Conservation (phyloP, 208 protist species). For the Trypanosoma rangeli region DNA sequence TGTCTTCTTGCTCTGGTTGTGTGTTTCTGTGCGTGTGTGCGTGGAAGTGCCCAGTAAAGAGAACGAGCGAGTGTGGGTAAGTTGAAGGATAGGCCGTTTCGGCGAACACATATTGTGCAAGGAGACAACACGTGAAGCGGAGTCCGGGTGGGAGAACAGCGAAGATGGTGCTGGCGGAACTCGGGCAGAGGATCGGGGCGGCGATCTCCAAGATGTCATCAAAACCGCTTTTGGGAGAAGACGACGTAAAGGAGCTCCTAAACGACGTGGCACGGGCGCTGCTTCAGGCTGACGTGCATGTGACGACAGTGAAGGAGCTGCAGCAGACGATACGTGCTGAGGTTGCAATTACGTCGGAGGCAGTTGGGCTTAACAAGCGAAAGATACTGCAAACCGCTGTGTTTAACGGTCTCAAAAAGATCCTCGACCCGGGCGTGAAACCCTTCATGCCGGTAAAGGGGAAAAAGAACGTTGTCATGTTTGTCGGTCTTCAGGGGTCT, state of each 20-base stretch:
- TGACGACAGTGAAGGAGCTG: slow-evolving; percentile 93
- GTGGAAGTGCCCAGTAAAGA: background rate
- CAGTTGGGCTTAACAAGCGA: slow-evolving; percentile 95
- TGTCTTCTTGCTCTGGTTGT: no score
- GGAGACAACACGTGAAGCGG: background rate
- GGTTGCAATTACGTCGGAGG: slow-evolving; percentile 93
- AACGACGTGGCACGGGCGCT: slow-evolving; percentile 96
- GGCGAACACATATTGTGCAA: background rate
- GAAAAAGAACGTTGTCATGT: slow-evolving; percentile 98
- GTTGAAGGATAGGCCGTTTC: background rate
- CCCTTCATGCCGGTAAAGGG: slow-evolving; percentile 96
- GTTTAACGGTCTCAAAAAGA: slow-evolving; percentile 94
- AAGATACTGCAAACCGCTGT: slow-evolving; percentile 96
- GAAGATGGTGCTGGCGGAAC: slow-evolving; percentile 92
- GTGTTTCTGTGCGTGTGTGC: no score
- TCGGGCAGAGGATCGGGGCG: slow-evolving; percentile 91
- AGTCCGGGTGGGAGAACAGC: background rate
- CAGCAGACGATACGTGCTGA: slow-evolving; percentile 92
- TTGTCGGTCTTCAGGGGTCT: slow-evolving; percentile 99
- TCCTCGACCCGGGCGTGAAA: slow-evolving; percentile 96
- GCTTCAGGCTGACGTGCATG: slow-evolving; percentile 97
- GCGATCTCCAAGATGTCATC: slow-evolving; percentile 93
- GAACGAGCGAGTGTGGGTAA: background rate
- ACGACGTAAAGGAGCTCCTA: slow-evolving; percentile 94
- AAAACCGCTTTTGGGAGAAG: slow-evolving; percentile 93